phyloP scores from a whole-genome alignment of 2,329 filamentous ascomycete genomes.

The Stachybotrys elegans region DNA sequence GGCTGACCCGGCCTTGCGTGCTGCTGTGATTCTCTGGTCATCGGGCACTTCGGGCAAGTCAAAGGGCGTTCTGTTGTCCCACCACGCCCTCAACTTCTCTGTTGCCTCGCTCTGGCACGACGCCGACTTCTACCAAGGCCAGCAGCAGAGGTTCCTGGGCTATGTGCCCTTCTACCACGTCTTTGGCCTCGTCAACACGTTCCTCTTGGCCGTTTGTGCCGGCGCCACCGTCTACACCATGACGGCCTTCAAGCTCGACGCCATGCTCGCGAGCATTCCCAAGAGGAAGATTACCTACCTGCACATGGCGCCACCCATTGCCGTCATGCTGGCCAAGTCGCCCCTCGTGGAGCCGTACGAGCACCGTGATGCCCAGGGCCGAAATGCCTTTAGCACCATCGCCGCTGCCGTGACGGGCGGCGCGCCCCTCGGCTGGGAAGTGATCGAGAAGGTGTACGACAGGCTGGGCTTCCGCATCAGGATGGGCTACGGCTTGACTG shows the following conservation, averaged over 20 bases:
- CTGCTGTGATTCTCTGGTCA: conserved; percentile 40
- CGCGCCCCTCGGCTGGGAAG: conserved; percentile 54
- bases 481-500: conserved; percentile 73
- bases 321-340: conserved; percentile 65
- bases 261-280: conserved; percentile 57
- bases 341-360: conserved; percentile 59
- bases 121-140: conserved; percentile 36
- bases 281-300: conserved; percentile 60
- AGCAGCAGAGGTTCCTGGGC: conserved; percentile 43
- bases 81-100: conserved; percentile 59
- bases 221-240: conserved; percentile 62
- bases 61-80: conserved; percentile 70
- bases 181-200: conserved; percentile 52
- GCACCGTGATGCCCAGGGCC: conserved; percentile 31
- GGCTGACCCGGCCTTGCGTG: conserved; percentile 49
- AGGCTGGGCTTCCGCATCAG: conserved; percentile 43
- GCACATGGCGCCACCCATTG: conserved; percentile 63
- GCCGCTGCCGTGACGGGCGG: conserved; percentile 53
- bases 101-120: conserved; percentile 44
- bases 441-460: conserved; percentile 56
- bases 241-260: conserved; percentile 62
- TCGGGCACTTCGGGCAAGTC: conserved; percentile 67
- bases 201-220: conserved; percentile 49
- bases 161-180: conserved; percentile 69
- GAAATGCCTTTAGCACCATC: conserved; percentile 55